phyloP scores from a whole-genome alignment of 2,329 filamentous ascomycete genomes.

The Aspergillus sojae region DNA sequence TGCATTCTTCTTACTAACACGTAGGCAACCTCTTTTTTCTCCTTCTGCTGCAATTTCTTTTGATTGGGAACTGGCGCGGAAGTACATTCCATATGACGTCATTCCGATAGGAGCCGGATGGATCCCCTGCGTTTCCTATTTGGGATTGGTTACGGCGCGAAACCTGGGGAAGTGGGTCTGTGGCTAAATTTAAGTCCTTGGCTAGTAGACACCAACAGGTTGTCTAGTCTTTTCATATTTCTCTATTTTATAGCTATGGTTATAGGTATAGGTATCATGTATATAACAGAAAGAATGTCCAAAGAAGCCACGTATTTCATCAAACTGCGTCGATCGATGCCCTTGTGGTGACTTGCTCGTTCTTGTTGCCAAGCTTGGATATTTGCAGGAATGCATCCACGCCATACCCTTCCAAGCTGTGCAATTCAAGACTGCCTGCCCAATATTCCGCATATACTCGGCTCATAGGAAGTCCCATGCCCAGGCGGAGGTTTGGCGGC shows the following conservation, averaged over 20 bases:
- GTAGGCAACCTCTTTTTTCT: neutral
- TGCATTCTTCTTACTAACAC: neutral
- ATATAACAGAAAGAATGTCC: neutral
- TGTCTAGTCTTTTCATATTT: neutral
- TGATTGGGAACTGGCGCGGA: neutral
- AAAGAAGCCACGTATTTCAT: neutral
- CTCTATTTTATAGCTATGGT: neutral
- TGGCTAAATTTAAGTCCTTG: neutral
- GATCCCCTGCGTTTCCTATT: conserved; percentile 6
- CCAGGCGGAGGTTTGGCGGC: conserved; percentile 82
- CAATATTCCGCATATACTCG: conserved; percentile 97
- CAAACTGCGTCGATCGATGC: conserved; percentile 77
- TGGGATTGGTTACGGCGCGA: neutral
- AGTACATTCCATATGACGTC: conserved; percentile 20
- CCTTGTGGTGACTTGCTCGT: conserved; percentile 83
- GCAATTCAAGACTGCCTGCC: conserved; percentile 88
- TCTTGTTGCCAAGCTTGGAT: conserved; percentile 95
- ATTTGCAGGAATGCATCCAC: conserved; percentile 96
- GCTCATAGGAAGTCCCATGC: conserved; percentile 91
- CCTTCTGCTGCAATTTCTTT: neutral
- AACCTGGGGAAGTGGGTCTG: conserved; percentile 12
- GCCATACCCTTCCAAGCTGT: conserved; percentile 93
- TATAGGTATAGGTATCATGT: neutral
- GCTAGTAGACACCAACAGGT: neutral
- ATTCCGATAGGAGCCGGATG: conserved; percentile 11